Conservation (phyloP, 2,329 filamentous ascomycete species). For the Fusarium sp. region DNA sequence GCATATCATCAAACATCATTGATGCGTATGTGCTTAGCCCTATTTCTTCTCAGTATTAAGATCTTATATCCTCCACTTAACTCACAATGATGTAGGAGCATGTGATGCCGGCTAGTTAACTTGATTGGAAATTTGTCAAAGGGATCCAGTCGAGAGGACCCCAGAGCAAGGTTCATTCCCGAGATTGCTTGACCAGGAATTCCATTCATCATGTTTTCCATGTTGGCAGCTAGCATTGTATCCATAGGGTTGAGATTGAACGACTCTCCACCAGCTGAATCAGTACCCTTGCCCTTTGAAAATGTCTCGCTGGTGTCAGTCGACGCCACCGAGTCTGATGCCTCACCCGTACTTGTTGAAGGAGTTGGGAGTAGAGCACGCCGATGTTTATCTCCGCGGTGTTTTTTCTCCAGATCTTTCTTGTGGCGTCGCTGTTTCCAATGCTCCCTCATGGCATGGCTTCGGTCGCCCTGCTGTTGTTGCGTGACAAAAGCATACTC, state of each 20-base stretch:
- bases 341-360: not conserved
- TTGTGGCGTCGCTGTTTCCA: slow-evolving; percentile 47
- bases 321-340: not conserved
- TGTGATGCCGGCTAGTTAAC: not conserved
- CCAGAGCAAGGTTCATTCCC: slow-evolving; percentile 2
- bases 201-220: not conserved
- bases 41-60: not conserved
- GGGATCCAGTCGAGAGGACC: not conserved
- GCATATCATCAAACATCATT: slow-evolving; percentile 48
- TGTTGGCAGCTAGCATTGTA: not conserved
- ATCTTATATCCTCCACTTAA: not conserved
- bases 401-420: slow-evolving; percentile 8
- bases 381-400: slow-evolving; percentile 13
- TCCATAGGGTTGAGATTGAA: too few species aligned
- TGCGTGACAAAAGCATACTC: not conserved
- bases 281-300: not conserved
- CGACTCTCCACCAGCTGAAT: not conserved
- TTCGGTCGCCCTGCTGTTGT: slow-evolving; percentile 23
- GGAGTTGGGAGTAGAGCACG: not conserved
- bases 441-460: slow-evolving; percentile 52
- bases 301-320: not conserved
- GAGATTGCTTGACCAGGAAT: slow-evolving; percentile 3
- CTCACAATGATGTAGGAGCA: slow-evolving; percentile 11
- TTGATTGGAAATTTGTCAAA: slow-evolving; percentile 5
- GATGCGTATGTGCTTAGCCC: slow-evolving; percentile 37